phyloP scores from a whole-genome alignment of 441 rosid species.

The Hura crepitans region DNA sequence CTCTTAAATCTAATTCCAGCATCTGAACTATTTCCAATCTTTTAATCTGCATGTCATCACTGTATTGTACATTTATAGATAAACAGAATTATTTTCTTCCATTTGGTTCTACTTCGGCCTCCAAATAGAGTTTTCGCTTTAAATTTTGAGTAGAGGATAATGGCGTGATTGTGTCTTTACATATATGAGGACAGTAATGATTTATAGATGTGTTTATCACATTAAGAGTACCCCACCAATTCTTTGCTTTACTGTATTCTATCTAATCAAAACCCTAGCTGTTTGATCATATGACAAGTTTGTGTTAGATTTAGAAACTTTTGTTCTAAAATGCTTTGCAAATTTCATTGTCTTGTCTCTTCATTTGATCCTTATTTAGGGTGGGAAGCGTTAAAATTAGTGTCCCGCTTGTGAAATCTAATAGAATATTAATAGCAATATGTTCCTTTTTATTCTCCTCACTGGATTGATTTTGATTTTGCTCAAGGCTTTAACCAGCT shows the following conservation, averaged over 20 bases:
- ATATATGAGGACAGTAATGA: neutral
- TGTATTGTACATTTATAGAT: no score
- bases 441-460: neutral
- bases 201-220: neutral
- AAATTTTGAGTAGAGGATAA: neutral
- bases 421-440: neutral
- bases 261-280: conserved; percentile 7
- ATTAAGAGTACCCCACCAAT: neutral
- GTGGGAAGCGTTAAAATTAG: neutral
- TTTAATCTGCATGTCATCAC: neutral
- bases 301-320: neutral
- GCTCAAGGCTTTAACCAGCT: conserved; percentile 7
- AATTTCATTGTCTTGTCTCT: neutral
- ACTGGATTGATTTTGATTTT: neutral
- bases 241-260: neutral
- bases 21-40: neutral
- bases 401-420: neutral
- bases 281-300: neutral
- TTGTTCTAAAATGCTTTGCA: neutral
- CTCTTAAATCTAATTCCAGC: neutral
- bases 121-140: neutral
- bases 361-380: neutral
- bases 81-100: neutral
- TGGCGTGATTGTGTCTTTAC: neutral
- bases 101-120: neutral